These are phyloP conservation scores for Cystobasidium tubakii DNA, from an alignment of 768 basidiomycete species.

Conservation along the genomic window DNA sequence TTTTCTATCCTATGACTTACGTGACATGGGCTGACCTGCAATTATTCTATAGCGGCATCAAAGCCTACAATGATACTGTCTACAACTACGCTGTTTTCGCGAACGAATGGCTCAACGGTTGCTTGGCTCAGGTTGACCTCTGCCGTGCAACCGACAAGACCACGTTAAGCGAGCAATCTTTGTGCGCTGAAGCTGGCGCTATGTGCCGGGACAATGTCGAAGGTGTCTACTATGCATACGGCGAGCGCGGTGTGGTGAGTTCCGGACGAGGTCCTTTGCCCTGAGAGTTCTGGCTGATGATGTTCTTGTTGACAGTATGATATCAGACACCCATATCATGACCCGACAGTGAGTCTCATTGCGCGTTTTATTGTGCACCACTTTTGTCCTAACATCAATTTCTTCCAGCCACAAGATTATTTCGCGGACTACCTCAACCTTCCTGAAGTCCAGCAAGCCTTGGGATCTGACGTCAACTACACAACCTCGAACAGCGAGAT, in stretches of 20 bases:
- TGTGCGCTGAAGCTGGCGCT: conserved; percentile 16
- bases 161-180: conserved; percentile 3
- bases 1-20: background rate
- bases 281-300: background rate
- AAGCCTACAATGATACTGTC: conserved; percentile 27
- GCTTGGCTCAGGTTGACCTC: conserved; percentile 19
- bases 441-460: conserved; percentile 7
- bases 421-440: conserved; percentile 35
- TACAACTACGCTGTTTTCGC: conserved; percentile 32
- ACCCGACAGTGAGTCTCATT: background rate
- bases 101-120: conserved; percentile 22
- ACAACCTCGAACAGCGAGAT: conserved; percentile 31
- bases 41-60: conserved; percentile 22
- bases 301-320: conserved; percentile 3
- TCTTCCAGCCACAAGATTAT: conserved; percentile 10
- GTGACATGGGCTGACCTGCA: background rate
- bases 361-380: too few relatives aligned
- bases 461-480: conserved; percentile 30
- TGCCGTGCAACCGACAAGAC: conserved; percentile 24
- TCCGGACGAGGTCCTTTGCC: background rate
- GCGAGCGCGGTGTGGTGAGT: conserved; percentile 12
- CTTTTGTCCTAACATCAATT: background rate
- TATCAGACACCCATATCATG: conserved; percentile 25
- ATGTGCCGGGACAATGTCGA: conserved; percentile 34
- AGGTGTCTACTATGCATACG: conserved; percentile 32